Conservation (phyloP, 2,329 filamentous ascomycete species). For the Aspergillus fumigatiaffinis region DNA sequence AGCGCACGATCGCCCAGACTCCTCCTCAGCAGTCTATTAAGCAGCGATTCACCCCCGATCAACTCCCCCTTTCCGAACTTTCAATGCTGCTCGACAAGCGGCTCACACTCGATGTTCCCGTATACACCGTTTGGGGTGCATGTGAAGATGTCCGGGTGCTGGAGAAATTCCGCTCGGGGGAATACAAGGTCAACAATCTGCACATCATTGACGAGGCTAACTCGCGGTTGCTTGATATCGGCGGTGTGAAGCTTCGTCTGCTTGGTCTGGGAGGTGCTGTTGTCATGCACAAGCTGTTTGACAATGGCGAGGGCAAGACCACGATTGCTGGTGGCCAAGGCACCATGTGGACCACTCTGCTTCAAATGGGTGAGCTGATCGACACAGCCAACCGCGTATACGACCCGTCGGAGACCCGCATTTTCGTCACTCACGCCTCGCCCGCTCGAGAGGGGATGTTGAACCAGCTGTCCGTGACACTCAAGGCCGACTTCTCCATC, state of each 20-base stretch:
- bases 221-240: conserved; percentile 89
- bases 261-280: conserved; percentile 92
- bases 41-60: conserved; percentile 72
- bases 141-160: conserved; percentile 97
- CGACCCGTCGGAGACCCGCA: conserved; percentile 92
- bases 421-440: conserved; percentile 96
- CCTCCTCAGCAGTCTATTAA: conserved; percentile 71
- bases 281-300: conserved; percentile 99
- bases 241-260: conserved; percentile 90
- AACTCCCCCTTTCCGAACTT: conserved; percentile 89
- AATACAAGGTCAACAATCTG: conserved; percentile 96
- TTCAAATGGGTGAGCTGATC: conserved; percentile 97
- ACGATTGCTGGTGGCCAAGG: conserved; percentile 98
- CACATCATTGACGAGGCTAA: conserved; percentile 98
- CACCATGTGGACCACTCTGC: conserved; percentile 97
- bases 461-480: conserved; percentile 93
- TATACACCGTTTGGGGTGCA: conserved; percentile 98
- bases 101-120: conserved; percentile 88
- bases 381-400: conserved; percentile 98
- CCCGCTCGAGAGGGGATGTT: conserved; percentile 93
- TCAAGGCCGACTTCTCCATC: conserved; percentile 97
- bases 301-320: conserved; percentile 95
- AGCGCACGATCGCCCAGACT: conserved; percentile 62
- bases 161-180: conserved; percentile 93
- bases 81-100: conserved; percentile 82